Conservation (phyloP, 129 eudicot species). For the Centrapalus pauciflorus region DNA sequence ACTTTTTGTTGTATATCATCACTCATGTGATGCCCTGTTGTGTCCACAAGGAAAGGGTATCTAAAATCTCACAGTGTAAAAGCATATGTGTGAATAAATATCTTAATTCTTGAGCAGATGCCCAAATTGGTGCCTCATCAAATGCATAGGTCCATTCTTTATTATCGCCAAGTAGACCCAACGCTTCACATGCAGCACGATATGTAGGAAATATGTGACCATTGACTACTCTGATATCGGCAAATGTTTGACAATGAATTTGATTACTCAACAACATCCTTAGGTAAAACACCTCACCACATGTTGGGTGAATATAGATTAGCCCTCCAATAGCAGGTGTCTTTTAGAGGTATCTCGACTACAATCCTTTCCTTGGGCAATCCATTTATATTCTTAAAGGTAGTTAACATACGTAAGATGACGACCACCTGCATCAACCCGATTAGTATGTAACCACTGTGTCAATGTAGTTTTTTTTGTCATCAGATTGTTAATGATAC, state of each 20-base stretch:
- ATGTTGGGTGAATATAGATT: neutral
- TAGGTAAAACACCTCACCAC: neutral
- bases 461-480: no score
- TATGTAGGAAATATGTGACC: no score
- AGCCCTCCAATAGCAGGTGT: neutral
- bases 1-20: neutral
- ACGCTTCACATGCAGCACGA: no score
- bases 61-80: neutral
- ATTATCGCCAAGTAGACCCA: no score
- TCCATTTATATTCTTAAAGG: no score
- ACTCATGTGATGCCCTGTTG: neutral
- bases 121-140: neutral
- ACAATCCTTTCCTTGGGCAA: no score
- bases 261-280: neutral
- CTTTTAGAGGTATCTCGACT: neutral
- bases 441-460: no score
- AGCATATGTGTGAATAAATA: neutral
- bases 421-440: no score
- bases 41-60: neutral
- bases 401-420: no score
- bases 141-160: no score
- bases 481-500: no score
- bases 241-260: neutral
- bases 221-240: neutral
- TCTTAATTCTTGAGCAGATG: neutral